These are phyloP conservation scores for Flaveria ramosissima DNA, from an alignment of 129 eudicot genomes.

Conservation along the genomic window DNA sequence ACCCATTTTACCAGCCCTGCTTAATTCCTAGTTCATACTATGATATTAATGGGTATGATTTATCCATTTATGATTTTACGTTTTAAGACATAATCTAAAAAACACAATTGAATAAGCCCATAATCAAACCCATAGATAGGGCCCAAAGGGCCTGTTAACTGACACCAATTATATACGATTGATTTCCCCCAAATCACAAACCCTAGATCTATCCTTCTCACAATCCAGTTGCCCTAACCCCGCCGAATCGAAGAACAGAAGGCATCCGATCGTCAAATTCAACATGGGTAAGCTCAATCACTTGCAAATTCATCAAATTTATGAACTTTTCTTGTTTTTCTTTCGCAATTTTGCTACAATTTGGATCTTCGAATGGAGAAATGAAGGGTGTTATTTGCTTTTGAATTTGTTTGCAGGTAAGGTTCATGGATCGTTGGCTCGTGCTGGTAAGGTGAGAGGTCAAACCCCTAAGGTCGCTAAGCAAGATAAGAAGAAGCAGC, in stretches of 20 bases:
- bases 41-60: no score
- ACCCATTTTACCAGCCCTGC: no score
- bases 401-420: conserved; percentile 4
- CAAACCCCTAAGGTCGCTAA: conserved; percentile 4
- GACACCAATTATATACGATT: neutral
- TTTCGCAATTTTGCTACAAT: neutral
- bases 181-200: neutral
- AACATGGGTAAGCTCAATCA: neutral
- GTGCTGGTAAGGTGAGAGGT: conserved; percentile 12
- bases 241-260: neutral
- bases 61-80: no score
- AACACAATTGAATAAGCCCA: neutral
- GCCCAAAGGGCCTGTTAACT: neutral
- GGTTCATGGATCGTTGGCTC: conserved; percentile 20
- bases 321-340: neutral
- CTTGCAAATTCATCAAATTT: neutral
- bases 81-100: neutral
- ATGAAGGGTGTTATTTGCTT: neutral
- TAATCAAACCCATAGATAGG: neutral
- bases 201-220: neutral
- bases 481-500: conserved; percentile 19
- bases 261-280: neutral
- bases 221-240: neutral
- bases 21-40: no score
- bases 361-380: neutral